Evolutionary conservation across 2,329 filamentous ascomycete genomes (phyloP).

Genomic region (Neopestalotiopsis rosae): DNA sequence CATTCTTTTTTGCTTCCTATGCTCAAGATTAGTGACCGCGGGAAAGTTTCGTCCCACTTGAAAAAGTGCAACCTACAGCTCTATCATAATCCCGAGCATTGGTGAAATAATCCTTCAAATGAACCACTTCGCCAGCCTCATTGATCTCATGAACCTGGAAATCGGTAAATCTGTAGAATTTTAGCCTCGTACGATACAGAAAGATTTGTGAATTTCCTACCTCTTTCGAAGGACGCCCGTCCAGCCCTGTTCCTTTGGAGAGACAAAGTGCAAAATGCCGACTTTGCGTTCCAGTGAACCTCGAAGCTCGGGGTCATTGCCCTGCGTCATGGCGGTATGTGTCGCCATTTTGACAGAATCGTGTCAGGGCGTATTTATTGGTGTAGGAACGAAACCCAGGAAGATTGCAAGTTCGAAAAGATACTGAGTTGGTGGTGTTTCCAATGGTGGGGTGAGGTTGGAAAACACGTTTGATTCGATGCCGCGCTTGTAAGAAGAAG

Average conservation of each 20-base stretch:
- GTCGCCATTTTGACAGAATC: slow-evolving; percentile 33
- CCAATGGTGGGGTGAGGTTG: background rate
- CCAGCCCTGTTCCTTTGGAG: slow-evolving; percentile 46
- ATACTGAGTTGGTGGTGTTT: background rate
- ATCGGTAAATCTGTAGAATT: slow-evolving; percentile 73
- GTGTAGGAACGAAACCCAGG: background rate
- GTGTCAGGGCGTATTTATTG: background rate
- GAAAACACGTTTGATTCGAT: background rate
- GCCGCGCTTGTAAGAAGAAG: background rate
- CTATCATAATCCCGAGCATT: slow-evolving; percentile 30
- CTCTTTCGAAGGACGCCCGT: slow-evolving; percentile 49
- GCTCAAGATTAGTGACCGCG: slow-evolving; percentile 6
- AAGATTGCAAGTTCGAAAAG: background rate
- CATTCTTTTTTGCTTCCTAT: slow-evolving; percentile 10
- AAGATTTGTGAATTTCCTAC: slow-evolving; percentile 32
- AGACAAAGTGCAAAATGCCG: slow-evolving; percentile 48
- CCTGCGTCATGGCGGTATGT: slow-evolving; percentile 41
- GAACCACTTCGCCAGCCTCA: slow-evolving; percentile 76
- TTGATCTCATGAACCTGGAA: slow-evolving; percentile 91
- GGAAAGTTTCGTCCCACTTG: slow-evolving; percentile 2
- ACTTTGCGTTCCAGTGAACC: slow-evolving; percentile 37
- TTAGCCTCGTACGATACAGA: slow-evolving; percentile 25
- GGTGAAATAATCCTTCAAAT: slow-evolving; percentile 61
- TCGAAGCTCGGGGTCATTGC: slow-evolving; percentile 36
- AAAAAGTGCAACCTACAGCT: background rate